These are phyloP conservation scores for Penicillium robsamsonii DNA, from an alignment of 495 filamentous ascomycete species.

Conservation along the genomic window DNA sequence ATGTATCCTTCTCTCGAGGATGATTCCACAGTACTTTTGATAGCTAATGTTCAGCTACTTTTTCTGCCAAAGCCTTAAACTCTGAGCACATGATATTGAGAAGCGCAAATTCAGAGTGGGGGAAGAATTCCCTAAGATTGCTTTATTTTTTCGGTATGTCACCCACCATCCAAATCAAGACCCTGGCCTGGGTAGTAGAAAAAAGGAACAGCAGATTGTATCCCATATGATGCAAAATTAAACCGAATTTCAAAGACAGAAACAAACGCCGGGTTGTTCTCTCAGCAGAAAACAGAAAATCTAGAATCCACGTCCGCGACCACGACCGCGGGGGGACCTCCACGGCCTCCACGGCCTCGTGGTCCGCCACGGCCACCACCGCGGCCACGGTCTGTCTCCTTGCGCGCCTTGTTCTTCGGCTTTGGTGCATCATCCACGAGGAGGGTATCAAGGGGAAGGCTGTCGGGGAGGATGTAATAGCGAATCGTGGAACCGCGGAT, in stretches of 20 bases:
- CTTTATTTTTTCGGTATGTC: conserved; percentile 15
- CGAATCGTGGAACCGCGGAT: conserved; percentile 90
- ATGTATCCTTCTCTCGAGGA: neutral
- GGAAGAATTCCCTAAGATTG: conserved; percentile 5
- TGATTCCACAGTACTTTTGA: neutral
- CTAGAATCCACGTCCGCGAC: conserved; percentile 55
- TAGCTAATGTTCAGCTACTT: neutral
- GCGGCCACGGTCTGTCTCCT: conserved; percentile 75
- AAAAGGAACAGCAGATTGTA: conserved; percentile 16
- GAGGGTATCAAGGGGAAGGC: conserved; percentile 87
- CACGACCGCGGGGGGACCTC: conserved; percentile 66
- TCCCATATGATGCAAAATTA: conserved; percentile 30
- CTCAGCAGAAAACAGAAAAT: conserved; percentile 18
- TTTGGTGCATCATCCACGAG: conserved; percentile 95
- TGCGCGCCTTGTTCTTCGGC: conserved; percentile 98
- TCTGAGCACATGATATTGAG: neutral
- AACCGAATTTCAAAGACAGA: conserved; percentile 26
- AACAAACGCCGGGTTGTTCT: conserved; percentile 29
- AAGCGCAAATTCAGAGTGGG: neutral
- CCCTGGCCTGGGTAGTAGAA: conserved; percentile 17
- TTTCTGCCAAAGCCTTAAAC: neutral
- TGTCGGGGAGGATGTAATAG: conserved; percentile 93
- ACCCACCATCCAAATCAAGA: conserved; percentile 19
- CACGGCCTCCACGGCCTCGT: conserved; percentile 55
- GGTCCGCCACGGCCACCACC: conserved; percentile 58